A percentile compares a stretch with the other conserved stretches of the same genome.
Conservation (phyloP, 2,329 filamentous ascomycete species). For the Claviceps spartinae region DNA sequence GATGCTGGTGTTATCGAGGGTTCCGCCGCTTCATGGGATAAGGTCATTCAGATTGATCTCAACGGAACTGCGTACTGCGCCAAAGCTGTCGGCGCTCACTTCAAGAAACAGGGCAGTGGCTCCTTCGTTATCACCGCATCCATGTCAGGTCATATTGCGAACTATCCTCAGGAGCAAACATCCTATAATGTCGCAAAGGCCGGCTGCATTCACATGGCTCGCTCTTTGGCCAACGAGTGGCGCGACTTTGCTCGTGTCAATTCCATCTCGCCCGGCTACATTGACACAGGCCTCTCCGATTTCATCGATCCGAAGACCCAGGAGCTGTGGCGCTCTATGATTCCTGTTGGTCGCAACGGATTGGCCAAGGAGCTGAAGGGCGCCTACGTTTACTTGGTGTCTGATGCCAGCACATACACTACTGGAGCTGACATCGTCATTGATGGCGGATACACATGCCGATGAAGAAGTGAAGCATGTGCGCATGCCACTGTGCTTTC, state of each 20-base stretch:
- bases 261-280: constrained; percentile 54
- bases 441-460: constrained; percentile 53
- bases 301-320: constrained; percentile 55
- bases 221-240: constrained; percentile 49
- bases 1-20: constrained; percentile 55
- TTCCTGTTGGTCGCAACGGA: constrained; percentile 58
- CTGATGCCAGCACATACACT: constrained; percentile 62
- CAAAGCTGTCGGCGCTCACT: constrained; percentile 48
- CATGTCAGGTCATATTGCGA: constrained; percentile 59
- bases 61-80: constrained; percentile 58
- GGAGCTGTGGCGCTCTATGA: constrained; percentile 60
- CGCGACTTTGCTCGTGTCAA: constrained; percentile 54
- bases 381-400: constrained; percentile 65
- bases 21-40: constrained; percentile 51
- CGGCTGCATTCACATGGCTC: constrained; percentile 34
- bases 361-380: constrained; percentile 58
- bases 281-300: constrained; percentile 52
- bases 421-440: constrained; percentile 59
- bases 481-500: too few relatives aligned
- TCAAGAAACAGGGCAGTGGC: constrained; percentile 48
- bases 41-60: constrained; percentile 49
- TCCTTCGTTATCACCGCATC: constrained; percentile 57
- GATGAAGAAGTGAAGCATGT: constrained; percentile 16
- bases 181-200: constrained; percentile 55
- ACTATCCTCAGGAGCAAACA: constrained; percentile 54